These are phyloP conservation scores for Metschnikowia cubensis DNA, from an alignment of 805 yeast species.

Conservation along the genomic window DNA sequence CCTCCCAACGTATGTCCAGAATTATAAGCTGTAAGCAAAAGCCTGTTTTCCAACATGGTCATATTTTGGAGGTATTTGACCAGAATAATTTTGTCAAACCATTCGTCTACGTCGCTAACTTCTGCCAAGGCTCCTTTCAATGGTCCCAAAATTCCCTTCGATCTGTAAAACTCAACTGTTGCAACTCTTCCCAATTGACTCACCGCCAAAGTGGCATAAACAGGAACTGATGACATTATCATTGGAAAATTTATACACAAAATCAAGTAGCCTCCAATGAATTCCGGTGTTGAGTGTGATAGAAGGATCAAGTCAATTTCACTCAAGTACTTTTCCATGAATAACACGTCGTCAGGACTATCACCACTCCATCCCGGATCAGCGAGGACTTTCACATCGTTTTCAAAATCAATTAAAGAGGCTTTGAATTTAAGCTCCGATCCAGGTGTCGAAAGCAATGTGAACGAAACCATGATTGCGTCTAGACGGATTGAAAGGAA, in stretches of 20 bases:
- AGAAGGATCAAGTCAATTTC: conserved; percentile 65
- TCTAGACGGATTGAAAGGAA: not conserved
- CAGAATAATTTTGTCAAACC: conserved; percentile 66
- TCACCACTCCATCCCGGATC: conserved; percentile 76
- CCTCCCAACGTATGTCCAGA: conserved; percentile 96
- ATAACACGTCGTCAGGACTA: conserved; percentile 28
- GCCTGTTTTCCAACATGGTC: conserved; percentile 58
- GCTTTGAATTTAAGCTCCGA: conserved; percentile 36
- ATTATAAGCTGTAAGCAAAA: conserved; percentile 73
- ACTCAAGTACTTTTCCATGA: conserved; percentile 31
- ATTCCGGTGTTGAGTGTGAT: conserved; percentile 83
- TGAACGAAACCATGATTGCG: conserved; percentile 33
- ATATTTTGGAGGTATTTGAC: conserved; percentile 79
- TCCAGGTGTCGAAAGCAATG: conserved; percentile 26
- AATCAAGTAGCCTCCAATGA: conserved; percentile 73
- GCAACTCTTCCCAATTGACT: conserved; percentile 80
- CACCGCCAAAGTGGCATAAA: conserved; percentile 88
- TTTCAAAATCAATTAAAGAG: conserved; percentile 54
- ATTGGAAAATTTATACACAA: conserved; percentile 56
- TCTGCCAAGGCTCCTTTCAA: conserved; percentile 53
- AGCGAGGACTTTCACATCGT: conserved; percentile 50
- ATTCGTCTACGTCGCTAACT: conserved; percentile 68
- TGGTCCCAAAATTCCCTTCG: conserved; percentile 75
- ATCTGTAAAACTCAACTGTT: conserved; percentile 76
- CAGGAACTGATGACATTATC: conserved; percentile 60